phyloP scores from a whole-genome alignment of 176 grass and related monocot genomes.

The Dendrocalamus sinicus region DNA sequence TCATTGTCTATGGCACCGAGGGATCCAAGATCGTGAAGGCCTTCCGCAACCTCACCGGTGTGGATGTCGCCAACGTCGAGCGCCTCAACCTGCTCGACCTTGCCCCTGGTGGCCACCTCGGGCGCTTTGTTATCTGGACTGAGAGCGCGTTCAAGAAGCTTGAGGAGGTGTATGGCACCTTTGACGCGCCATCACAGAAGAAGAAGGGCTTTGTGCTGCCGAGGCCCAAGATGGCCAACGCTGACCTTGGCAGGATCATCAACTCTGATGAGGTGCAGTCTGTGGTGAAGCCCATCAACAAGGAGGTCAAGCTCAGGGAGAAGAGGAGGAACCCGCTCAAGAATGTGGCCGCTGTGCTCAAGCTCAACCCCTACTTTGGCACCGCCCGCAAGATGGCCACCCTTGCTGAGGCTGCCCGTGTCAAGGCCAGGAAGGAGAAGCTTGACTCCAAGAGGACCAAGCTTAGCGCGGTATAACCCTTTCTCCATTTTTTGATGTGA shows the following conservation, averaged over 20 bases:
- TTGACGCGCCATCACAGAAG: constrained; percentile 65
- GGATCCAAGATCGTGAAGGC: constrained; percentile 90
- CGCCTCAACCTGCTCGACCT: constrained; percentile 84
- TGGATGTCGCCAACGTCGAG: constrained; percentile 77
- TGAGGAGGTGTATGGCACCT: constrained; percentile 70
- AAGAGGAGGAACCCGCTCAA: constrained; percentile 83
- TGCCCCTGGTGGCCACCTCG: constrained; percentile 77
- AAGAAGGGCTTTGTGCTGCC: constrained; percentile 89
- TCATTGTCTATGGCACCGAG: constrained; percentile 77
- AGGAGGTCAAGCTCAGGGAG: constrained; percentile 67
- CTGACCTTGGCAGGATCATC: constrained; percentile 81
- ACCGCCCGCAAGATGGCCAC: constrained; percentile 79
- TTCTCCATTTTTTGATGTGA: background rate
- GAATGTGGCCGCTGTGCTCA: constrained; percentile 69
- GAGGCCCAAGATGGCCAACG: constrained; percentile 76
- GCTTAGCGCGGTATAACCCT: constrained; percentile 46
- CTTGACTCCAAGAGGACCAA: constrained; percentile 64
- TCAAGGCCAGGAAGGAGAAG: constrained; percentile 82
- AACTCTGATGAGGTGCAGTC: constrained; percentile 88
- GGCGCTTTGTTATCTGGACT: constrained; percentile 87
- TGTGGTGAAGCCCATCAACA: constrained; percentile 72
- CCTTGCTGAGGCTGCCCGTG: constrained; percentile 69
- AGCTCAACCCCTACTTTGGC: constrained; percentile 74
- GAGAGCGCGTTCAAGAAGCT: constrained; percentile 91
- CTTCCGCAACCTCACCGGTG: constrained; percentile 86